Evolutionary conservation across 495 filamentous ascomycete species (phyloP), one percentile per base, ranked within the genome.

Genomic region (Trichoderma asperelloides): DNA sequence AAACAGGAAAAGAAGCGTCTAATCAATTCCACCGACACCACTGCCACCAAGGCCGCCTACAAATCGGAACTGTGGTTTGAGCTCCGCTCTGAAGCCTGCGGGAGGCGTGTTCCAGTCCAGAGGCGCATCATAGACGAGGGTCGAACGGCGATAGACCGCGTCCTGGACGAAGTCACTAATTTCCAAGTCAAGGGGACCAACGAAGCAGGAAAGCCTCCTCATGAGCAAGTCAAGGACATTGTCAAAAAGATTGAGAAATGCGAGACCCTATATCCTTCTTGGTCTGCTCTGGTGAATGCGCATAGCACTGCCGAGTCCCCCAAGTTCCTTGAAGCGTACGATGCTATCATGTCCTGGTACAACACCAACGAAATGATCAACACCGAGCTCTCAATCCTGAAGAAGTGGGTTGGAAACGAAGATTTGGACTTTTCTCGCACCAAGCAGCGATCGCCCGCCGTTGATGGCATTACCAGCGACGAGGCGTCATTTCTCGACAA

Each of bases 341-440:
- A 94, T 69, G 87, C 95, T 39, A 86, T 98, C 66, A 88, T 96
- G 67, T 87, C 96, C 0, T 98, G 95, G 95, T 89, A 96, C 77
- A 98, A 97, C 75, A 97, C 93, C 51, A 98, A 94, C n/a, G 86
- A 93, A 73, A 87, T 98, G 71, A 98, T 98, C 80, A 97, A 93
- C 73, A 98, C 91, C 3, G 90, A 98, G 74, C 82, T 98, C 60
- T 87, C 86, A 37, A 91, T 98, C 67, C 76, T 98, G 67, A 92
- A 93, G 74, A 91, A 86, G 66, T 98, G 95, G 95, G 95, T 98
- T 43, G 95, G 95, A 25, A 98, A 98, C 74, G 90, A 91, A 57
- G 93, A 94, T 72, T 84, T 98, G 16, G 92, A 98, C 77, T 98
- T 98, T 73, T 86, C 86, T 60, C 89, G 91, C 71, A 81, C 82